These are phyloP conservation scores for Neocallimastix lanati DNA, from an alignment of 192 early-diverging fungal genomes.

Conservation along the genomic window DNA sequence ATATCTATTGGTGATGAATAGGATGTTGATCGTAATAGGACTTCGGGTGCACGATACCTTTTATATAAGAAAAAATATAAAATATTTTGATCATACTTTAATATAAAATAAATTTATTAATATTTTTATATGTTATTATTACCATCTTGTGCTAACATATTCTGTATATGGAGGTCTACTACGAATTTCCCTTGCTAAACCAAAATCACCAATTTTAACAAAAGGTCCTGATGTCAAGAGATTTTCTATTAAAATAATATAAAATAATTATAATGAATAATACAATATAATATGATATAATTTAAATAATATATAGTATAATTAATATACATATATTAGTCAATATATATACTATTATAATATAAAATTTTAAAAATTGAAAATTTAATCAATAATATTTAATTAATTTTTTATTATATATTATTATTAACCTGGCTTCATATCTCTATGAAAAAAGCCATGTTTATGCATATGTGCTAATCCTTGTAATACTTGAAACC, in stretches of 20 bases:
- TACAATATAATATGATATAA: no score
- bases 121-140: slow-evolving; percentile 1
- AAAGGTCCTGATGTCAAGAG: slow-evolving; percentile 45
- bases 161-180: slow-evolving; percentile 82
- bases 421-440: slow-evolving; percentile 87
- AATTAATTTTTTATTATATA: no score
- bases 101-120: no score
- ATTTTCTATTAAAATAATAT: slow-evolving; percentile 41
- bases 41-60: slow-evolving; percentile 91
- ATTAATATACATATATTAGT: no score
- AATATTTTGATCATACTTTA: no score
- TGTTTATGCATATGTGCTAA: slow-evolving; percentile 82
- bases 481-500: slow-evolving; percentile 71
- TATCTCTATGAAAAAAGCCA: slow-evolving; percentile 86
- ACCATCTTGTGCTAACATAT: slow-evolving; percentile 97
- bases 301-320: no score
- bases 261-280: no score
- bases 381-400: no score
- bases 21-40: slow-evolving; percentile 55
- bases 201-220: slow-evolving; percentile 92
- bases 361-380: no score
- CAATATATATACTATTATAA: no score
- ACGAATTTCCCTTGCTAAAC: slow-evolving; percentile 76
- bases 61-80: no score
- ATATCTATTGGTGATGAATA: slow-evolving; percentile 90